A percentile compares a stretch with the other conserved stretches of the same genome.
phyloP scores from a whole-genome alignment of 2,329 filamentous ascomycete genomes.

The Blastomyces emzantsi region DNA sequence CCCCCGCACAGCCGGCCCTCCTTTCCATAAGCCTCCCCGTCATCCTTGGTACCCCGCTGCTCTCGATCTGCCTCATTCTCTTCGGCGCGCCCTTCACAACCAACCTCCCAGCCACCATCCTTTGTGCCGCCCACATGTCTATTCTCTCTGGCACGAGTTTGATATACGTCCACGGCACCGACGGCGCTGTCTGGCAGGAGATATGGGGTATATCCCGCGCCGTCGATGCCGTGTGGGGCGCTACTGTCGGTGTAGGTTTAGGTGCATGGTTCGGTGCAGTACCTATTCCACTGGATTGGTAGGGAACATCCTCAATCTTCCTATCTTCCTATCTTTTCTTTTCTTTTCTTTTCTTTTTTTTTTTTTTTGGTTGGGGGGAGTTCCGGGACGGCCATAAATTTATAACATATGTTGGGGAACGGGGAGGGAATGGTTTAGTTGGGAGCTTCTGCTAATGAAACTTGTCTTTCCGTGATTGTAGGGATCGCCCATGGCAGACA shows the following conservation, averaged over 20 bases:
- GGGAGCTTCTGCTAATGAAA: not conserved
- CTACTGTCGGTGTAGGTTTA: constrained; percentile 62
- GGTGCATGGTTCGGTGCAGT: constrained; percentile 92
- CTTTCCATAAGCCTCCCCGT: constrained; percentile 52
- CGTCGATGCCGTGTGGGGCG: constrained; percentile 77
- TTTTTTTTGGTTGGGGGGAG: not conserved
- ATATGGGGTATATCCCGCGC: constrained; percentile 61
- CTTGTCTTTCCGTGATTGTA: constrained; percentile 20
- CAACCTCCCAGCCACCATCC: constrained; percentile 65
- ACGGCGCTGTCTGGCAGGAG: constrained; percentile 59
- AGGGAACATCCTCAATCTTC: constrained; percentile 16
- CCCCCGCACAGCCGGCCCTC: constrained; percentile 53
- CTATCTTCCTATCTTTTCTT: not conserved
- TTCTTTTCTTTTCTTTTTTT: not conserved
- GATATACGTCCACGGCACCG: constrained; percentile 77
- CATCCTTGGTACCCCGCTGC: constrained; percentile 48
- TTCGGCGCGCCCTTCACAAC: constrained; percentile 87
- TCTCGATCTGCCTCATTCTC: constrained; percentile 61
- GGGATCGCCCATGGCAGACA: constrained; percentile 95
- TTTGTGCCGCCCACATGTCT: constrained; percentile 73
- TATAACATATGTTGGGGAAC: no score
- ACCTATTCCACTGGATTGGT: constrained; percentile 93
- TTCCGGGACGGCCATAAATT: no score
- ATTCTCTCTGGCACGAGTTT: constrained; percentile 69
- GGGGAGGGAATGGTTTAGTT: not conserved